Conservation (phyloP, 169 alveolate species). For the Theileria sp. region DNA sequence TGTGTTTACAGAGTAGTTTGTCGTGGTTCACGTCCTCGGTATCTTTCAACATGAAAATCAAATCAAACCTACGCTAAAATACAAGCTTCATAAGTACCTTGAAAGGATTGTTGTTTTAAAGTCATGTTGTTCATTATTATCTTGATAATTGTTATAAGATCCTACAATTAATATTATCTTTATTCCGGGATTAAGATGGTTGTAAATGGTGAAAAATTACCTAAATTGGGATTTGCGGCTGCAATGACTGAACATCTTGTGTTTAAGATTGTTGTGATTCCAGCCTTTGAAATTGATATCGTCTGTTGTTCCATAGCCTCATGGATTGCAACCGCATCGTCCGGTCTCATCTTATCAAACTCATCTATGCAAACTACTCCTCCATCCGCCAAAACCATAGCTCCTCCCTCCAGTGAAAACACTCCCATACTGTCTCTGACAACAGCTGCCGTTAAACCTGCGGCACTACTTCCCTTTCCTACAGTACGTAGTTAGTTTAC, state of each 20-base stretch:
- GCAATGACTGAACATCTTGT: constrained; percentile 98
- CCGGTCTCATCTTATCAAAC: constrained; percentile 99
- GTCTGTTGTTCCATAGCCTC: constrained; percentile 99
- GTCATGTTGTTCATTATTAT: constrained; percentile 96
- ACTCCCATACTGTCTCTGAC: constrained; percentile 82
- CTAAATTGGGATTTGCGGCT: constrained; percentile 99
- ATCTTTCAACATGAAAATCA: constrained; percentile 95
- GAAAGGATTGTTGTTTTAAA: constrained; percentile 94
- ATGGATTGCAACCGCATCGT: constrained; percentile 99
- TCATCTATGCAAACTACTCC: constrained; percentile 99
- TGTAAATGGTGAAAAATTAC: constrained; percentile 89
- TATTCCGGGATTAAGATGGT: too few species aligned
- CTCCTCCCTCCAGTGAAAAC: constrained; percentile 99
- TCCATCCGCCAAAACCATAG: constrained; percentile 99
- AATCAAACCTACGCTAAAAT: constrained; percentile 83
- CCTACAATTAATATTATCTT: not conserved
- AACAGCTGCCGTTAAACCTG: constrained; percentile 99
- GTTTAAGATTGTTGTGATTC: constrained; percentile 96
- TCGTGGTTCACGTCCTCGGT: constrained; percentile 92
- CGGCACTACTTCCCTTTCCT: constrained; percentile 99
- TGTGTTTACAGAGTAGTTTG: constrained; percentile 73
- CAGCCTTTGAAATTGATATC: constrained; percentile 99
- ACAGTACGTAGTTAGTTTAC: constrained; percentile 11
- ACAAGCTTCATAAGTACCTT: constrained; percentile 63
- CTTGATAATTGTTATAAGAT: constrained; percentile 64